Percentiles rank a stretch among this genome's conserved stretches.
Evolutionary conservation across 495 filamentous ascomycete genomes (phyloP).

Genomic region (Penicillium bovifimosum): DNA sequence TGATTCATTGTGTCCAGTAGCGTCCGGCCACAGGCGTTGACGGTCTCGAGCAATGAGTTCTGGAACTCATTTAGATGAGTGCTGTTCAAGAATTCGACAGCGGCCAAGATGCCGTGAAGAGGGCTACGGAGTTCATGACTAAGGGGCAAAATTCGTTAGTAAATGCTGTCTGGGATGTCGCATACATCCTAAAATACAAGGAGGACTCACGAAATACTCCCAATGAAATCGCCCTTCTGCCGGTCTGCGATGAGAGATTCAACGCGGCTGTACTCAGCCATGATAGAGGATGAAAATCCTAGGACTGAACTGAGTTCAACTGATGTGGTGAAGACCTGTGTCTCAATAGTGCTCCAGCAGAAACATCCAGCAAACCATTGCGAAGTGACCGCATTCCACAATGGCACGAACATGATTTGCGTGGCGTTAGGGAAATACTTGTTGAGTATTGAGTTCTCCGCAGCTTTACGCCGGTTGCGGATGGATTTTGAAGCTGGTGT

Average conservation of each 20-base stretch:
- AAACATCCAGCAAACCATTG: slow-evolving; percentile 67
- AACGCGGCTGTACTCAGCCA: slow-evolving; percentile 62
- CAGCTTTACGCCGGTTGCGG: slow-evolving; percentile 31
- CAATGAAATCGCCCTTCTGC: slow-evolving; percentile 71
- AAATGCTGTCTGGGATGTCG: slow-evolving; percentile 11
- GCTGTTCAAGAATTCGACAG: slow-evolving; percentile 58
- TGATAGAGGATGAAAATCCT: slow-evolving; percentile 61
- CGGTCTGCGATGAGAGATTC: slow-evolving; percentile 53
- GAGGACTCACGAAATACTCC: slow-evolving; percentile 56
- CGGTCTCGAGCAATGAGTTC: slow-evolving; percentile 61
- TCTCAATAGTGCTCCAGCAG: slow-evolving; percentile 51
- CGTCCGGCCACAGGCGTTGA: slow-evolving; percentile 70
- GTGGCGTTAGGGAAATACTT: slow-evolving; percentile 42
- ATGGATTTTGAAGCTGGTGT: slow-evolving; percentile 35
- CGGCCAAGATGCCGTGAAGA: slow-evolving; percentile 69
- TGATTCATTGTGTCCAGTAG: slow-evolving; percentile 77
- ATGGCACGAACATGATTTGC: slow-evolving; percentile 48
- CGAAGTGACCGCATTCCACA: slow-evolving; percentile 65
- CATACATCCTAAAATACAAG: background rate
- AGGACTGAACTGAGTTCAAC: slow-evolving; percentile 48
- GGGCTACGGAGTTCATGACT: slow-evolving; percentile 74
- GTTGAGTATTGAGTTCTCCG: slow-evolving; percentile 40
- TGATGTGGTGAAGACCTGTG: slow-evolving; percentile 35
- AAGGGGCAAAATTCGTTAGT: slow-evolving; percentile 23
- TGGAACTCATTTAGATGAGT: slow-evolving; percentile 50